Percentiles rank a stretch among this genome's conserved stretches.
Evolutionary conservation across 805 yeast genomes (phyloP).

Genomic region (Candida coleopterorum): DNA sequence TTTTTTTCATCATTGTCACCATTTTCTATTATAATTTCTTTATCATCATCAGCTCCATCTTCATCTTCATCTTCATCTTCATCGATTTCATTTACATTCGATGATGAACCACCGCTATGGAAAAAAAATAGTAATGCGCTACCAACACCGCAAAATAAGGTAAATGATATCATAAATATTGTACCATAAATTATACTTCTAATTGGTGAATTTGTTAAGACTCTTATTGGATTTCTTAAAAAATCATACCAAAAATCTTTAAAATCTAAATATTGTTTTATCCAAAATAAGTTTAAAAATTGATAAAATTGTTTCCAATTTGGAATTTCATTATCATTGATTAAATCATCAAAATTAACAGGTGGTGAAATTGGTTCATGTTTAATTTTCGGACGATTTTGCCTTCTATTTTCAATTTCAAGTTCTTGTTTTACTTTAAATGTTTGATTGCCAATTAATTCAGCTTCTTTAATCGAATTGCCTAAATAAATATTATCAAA

Average conservation of each 20-base stretch:
- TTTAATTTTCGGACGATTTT: conserved; percentile 37
- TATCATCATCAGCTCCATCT: not conserved
- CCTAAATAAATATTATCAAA: conserved; percentile 86
- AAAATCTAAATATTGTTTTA: conserved; percentile 20
- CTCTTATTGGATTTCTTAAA: conserved; percentile 39
- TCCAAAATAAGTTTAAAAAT: conserved; percentile 16
- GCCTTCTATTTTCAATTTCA: conserved; percentile 43
- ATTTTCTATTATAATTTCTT: not conserved
- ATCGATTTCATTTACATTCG: not conserved
- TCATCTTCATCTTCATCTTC: conserved; percentile 2
- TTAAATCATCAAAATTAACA: conserved; percentile 30
- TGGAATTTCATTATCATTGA: conserved; percentile 16
- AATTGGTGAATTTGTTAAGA: conserved; percentile 43
- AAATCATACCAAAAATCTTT: conserved; percentile 35
- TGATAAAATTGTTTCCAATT: conserved; percentile 12
- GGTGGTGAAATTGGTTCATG: conserved; percentile 45
- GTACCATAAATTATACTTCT: conserved; percentile 47
- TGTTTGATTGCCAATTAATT: conserved; percentile 72
- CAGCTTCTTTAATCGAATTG: conserved; percentile 81
- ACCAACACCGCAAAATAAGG: conserved; percentile 39
- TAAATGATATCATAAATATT: conserved; percentile 34
- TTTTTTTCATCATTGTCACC: not conserved
- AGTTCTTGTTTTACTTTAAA: conserved; percentile 50
- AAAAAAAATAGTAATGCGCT: conserved; percentile 9
- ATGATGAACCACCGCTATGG: conserved; percentile 4